Evolutionary conservation across 306 rosid genomes (phyloP).

Genomic region (Astragalus membranaceus): DNA sequence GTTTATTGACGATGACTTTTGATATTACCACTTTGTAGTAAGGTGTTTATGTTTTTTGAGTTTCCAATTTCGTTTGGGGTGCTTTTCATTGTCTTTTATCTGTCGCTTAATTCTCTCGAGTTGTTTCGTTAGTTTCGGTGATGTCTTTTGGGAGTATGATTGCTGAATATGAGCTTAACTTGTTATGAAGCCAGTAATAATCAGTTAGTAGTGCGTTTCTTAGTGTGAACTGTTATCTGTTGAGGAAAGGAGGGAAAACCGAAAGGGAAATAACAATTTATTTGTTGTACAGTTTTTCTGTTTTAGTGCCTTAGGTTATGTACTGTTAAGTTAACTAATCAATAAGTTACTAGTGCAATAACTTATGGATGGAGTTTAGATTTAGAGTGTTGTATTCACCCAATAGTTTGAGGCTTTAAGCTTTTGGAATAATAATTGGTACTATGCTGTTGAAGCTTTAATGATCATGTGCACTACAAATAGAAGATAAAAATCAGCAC

Average conservation of each 20-base stretch:
- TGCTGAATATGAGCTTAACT: neutral
- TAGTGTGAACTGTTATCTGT: neutral
- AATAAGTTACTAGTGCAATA: neutral
- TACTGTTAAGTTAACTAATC: neutral
- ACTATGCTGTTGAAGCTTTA: neutral
- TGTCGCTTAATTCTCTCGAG: neutral
- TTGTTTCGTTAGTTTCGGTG: neutral
- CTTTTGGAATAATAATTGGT: neutral
- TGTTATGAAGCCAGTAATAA: neutral
- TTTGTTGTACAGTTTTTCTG: neutral
- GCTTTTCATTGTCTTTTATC: neutral
- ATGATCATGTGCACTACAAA: neutral
- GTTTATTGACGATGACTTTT: neutral
- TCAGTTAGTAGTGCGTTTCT: neutral
- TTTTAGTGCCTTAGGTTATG: neutral
- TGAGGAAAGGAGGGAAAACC: neutral
- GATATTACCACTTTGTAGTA: neutral
- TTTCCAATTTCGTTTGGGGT: slow-evolving; percentile 12
- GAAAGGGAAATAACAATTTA: too few species aligned
- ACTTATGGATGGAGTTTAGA: neutral
- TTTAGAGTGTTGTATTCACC: neutral
- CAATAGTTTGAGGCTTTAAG: neutral
- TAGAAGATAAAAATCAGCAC: neutral
- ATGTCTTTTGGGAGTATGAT: neutral
- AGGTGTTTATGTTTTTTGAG: neutral